These are phyloP conservation scores for Hypoxylon sp. DNA, from an alignment of 2,329 filamentous ascomycete species.

Conservation along the genomic window DNA sequence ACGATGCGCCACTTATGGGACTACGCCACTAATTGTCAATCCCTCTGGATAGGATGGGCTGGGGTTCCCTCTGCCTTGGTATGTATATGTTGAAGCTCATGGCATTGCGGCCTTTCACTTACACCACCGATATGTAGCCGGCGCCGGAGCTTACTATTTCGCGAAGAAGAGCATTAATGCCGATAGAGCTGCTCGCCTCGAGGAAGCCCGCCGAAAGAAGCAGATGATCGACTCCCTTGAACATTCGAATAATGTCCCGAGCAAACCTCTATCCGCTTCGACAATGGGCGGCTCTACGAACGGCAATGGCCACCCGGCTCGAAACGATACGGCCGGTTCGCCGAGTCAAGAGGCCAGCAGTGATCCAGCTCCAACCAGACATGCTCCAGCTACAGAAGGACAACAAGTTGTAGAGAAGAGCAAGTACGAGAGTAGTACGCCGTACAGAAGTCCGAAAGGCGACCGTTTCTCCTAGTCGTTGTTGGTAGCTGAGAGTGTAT, in stretches of 20 bases:
- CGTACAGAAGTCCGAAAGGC: slow-evolving; percentile 84
- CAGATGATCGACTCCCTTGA: slow-evolving; percentile 71
- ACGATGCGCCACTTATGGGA: slow-evolving; percentile 11
- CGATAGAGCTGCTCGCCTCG: slow-evolving; percentile 81
- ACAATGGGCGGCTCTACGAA: slow-evolving; percentile 57
- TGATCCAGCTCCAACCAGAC: slow-evolving; percentile 89
- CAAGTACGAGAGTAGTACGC: slow-evolving; percentile 87
- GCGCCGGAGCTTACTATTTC: slow-evolving; percentile 94
- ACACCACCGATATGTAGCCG: slow-evolving; percentile 68
- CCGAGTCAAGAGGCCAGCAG: slow-evolving; percentile 80
- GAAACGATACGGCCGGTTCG: slow-evolving; percentile 70
- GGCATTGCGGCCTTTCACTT: slow-evolving; percentile 18
- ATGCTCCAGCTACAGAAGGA: slow-evolving; percentile 80
- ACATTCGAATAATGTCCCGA: slow-evolving; percentile 59
- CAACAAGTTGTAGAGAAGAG: slow-evolving; percentile 81
- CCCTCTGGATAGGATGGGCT: slow-evolving; percentile 78
- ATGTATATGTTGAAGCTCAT: slow-evolving; percentile 55
- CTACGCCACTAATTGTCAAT: slow-evolving; percentile 26
- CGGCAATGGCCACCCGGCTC: slow-evolving; percentile 66
- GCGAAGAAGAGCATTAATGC: slow-evolving; percentile 95
- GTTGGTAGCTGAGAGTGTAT: slow-evolving; percentile 13
- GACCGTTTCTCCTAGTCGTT: slow-evolving; percentile 82
- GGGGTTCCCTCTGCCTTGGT: slow-evolving; percentile 90
- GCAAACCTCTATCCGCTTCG: slow-evolving; percentile 54
- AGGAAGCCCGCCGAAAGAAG: slow-evolving; percentile 76